Evolutionary conservation across 2,329 filamentous ascomycete genomes (phyloP), one percentile per base, ranked within the genome.

Genomic region (Elsinoe perseae): DNA sequence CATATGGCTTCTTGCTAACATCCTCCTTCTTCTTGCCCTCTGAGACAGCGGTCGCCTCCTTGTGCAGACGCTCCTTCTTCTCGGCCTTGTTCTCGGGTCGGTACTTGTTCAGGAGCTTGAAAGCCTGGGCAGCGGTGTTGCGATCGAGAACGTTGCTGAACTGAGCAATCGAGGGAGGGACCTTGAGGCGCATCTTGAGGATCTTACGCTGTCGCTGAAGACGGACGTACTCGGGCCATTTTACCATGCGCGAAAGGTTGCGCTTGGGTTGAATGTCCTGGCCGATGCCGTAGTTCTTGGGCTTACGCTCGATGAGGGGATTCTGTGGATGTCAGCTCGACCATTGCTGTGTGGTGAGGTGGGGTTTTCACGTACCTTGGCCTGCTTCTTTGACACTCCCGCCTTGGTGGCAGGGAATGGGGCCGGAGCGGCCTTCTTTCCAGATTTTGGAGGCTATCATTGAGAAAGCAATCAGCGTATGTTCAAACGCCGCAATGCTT

Each of bases 1-100:
- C 80, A 80, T 96, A 98, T 71, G 93, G 93, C 88, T 98, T 98
- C 89, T 97, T 97, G 87, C 84, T 89, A 74, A 95, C 92, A 71
- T 95, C 91, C 84, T 98, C 95, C 88, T 97, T 97, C 88, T 97
- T 98, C 88, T 97, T 96, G 77, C 95, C 93, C 78, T 97, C 91
- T 75, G 90, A 85, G 75, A 98, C 84, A 71, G 93, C 95, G 69
- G 91, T 95, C 64, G 95, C 93, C 84, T 98, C 93, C 84, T 95
- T 90, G 75, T 88, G 84, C 65, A 98, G 83, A 79, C 93, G 90
- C 82, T 98, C 95, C 86, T 97, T 98, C 89, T 98, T 98, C 86
- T 97, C 92, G 69, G 82, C 80, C 86, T 96, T 97, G 77, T 89
- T 95, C 84, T 98, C 93, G 66, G 93, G 93, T 70, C 92, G 90